Base-by-base conservation (phyloP, 768 basidiomycete species). In the Chalciporus pseudorubinellus region DNA sequence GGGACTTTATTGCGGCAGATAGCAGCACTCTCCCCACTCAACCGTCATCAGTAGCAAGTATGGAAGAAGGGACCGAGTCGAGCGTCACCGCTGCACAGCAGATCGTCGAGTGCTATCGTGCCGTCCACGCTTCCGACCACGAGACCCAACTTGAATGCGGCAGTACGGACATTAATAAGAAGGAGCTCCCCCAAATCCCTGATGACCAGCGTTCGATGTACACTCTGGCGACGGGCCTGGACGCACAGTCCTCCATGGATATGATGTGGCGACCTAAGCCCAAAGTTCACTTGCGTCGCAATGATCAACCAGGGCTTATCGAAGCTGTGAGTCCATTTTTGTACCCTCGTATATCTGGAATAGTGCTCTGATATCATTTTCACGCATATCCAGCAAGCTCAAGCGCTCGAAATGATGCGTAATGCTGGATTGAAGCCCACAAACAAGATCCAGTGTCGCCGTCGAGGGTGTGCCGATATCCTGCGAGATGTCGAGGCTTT, bases 381-480 rank as follows among this genome's bases (percentile, higher is more conserved):
- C 41, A n/a, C 13, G 22, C 19, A 28, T 31, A 7, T 24, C 16
- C 28, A 69, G 68, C 58, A 64, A 53, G 42, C 10, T 26, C 59
- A 67, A 49, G 69, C 63, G 19, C 42, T 63, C 21, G 51, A 49
- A 21, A 64, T 72, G 60, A 55, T 69, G 53, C 40, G 51, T 38
- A 14, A 51, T 4, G 68, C 59, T 21, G 68, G 67, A 11, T 53
- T 68, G 38, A 52, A 54, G 19, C 68, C 68, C 39, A 58, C 63
- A 9, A 65, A 71, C 29, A 60, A 40, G 18, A 65, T 83, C 19
- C 61, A 63, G 7, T 82, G 81, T 58, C 71, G 69, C 21, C 74
- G 78, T 33, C 61, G 69, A 29, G 77, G 72, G 26, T 82, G 82
- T 59, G 56, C 57, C 13, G 73, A 80, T 63, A 67, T 71, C 8